A percentile compares a stretch with the other conserved stretches of the same genome.
These are phyloP conservation scores for Taphrina deformans DNA, from an alignment of 1,139 yeast genomes.

Conservation along the genomic window DNA sequence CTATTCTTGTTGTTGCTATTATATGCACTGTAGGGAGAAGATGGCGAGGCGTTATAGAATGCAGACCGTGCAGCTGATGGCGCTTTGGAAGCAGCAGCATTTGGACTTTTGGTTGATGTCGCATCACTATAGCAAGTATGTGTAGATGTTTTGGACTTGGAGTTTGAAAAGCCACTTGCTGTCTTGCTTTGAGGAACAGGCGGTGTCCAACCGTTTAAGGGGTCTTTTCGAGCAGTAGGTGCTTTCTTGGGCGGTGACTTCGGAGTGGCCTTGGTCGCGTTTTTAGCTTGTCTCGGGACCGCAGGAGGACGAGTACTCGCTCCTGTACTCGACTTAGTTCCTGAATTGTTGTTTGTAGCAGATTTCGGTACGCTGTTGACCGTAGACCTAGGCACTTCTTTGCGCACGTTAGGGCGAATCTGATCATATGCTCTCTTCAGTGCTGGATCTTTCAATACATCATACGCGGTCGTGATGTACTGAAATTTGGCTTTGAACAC, in stretches of 20 bases:
- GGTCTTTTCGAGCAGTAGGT: constrained; percentile 11
- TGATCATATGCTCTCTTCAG: constrained; percentile 33
- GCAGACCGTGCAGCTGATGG: background rate
- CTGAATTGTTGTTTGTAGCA: background rate
- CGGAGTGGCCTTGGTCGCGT: background rate
- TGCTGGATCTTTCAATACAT: constrained; percentile 31
- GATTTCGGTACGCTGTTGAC: background rate
- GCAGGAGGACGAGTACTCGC: background rate
- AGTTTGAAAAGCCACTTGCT: background rate
- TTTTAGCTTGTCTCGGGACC: constrained; percentile 5
- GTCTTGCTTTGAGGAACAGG: background rate
- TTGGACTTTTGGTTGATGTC: background rate
- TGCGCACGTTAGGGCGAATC: constrained; percentile 8
- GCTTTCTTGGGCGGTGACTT: constrained; percentile 13
- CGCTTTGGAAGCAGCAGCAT: background rate
- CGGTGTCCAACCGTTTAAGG: constrained; percentile 1
- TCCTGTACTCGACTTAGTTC: background rate
- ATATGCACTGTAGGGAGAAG: background rate
- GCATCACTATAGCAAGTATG: background rate
- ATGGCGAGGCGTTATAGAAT: background rate
- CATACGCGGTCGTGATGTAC: constrained; percentile 33
- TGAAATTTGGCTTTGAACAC: constrained; percentile 34
- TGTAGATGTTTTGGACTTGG: background rate
- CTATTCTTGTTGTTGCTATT: background rate
- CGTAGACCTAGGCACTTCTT: background rate